Evolutionary conservation across 2,329 filamentous ascomycete genomes (phyloP).

Genomic region (Clonostachys byssicola): DNA sequence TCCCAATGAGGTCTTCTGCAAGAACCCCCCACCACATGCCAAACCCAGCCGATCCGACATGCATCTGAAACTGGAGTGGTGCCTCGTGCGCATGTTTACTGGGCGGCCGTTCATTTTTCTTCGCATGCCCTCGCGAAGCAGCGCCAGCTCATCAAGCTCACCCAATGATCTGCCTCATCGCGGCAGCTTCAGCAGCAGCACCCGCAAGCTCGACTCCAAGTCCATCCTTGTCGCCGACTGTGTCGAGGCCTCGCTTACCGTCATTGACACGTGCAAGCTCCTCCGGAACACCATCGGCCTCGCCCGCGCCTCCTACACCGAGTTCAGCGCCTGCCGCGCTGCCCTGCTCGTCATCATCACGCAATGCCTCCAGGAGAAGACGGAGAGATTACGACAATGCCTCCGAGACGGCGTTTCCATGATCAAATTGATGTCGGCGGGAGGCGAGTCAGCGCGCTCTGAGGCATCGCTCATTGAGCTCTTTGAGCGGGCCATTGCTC

Average conservation of each 20-base stretch:
- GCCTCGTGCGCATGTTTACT: constrained; percentile 46
- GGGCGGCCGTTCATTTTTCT: constrained; percentile 44
- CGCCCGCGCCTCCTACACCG: constrained; percentile 48
- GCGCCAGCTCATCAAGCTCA: constrained; percentile 8
- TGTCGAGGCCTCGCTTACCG: constrained; percentile 44
- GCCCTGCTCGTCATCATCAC: constrained; percentile 42
- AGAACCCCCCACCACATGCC: constrained; percentile 29
- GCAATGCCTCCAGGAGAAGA: constrained; percentile 28
- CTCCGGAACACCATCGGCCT: constrained; percentile 46
- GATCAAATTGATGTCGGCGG: constrained; percentile 48
- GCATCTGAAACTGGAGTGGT: constrained; percentile 47
- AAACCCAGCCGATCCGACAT: constrained; percentile 34
- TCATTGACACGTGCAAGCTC: constrained; percentile 43
- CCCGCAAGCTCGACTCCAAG: constrained; percentile 21
- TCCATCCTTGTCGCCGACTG: constrained; percentile 43
- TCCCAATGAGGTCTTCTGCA: constrained; percentile 19
- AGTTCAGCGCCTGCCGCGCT: constrained; percentile 51
- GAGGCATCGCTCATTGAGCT: constrained; percentile 47
- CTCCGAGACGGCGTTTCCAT: constrained; percentile 43
- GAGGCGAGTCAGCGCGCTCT: constrained; percentile 44
- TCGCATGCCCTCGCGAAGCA: constrained; percentile 4
- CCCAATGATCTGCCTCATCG: constrained; percentile 2
- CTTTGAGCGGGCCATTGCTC: constrained; percentile 40
- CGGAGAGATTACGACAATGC: constrained; percentile 33
- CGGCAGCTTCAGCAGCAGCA: constrained; percentile 16